Evolutionary conservation across 2,329 filamentous ascomycete species (phyloP).

Genomic region (Neofusicoccum laricinum): DNA sequence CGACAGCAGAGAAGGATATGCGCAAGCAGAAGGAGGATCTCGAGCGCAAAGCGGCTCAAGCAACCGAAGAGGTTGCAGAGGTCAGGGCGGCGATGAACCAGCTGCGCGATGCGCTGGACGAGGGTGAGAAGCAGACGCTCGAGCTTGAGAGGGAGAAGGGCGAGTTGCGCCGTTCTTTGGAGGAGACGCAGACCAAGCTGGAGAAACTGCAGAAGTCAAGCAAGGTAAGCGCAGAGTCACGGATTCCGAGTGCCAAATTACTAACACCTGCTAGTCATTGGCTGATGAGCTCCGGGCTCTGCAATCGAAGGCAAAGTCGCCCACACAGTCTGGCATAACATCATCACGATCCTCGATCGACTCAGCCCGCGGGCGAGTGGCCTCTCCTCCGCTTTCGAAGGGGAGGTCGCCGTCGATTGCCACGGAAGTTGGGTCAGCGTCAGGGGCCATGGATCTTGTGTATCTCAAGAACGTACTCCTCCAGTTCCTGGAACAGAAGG

Average conservation of each 20-base stretch:
- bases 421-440: slow-evolving; percentile 20
- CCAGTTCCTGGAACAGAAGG: slow-evolving; percentile 78
- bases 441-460: slow-evolving; percentile 52
- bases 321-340: slow-evolving; percentile 44
- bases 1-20: slow-evolving; percentile 70
- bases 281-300: slow-evolving; percentile 56
- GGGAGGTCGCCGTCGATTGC: slow-evolving; percentile 29
- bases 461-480: slow-evolving; percentile 80
- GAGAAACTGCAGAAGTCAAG: slow-evolving; percentile 74
- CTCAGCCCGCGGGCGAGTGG: slow-evolving; percentile 44
- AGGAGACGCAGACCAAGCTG: slow-evolving; percentile 72
- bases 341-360: slow-evolving; percentile 61
- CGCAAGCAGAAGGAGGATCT: slow-evolving; percentile 71
- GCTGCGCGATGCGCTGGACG: slow-evolving; percentile 77
- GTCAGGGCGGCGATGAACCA: slow-evolving; percentile 73
- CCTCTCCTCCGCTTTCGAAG: slow-evolving; percentile 45
- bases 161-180: slow-evolving; percentile 71
- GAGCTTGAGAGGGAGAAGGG: slow-evolving; percentile 80
- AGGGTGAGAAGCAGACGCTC: slow-evolving; percentile 77
- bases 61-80: slow-evolving; percentile 71
- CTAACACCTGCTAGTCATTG: slow-evolving; percentile 42
- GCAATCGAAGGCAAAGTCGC: slow-evolving; percentile 36
- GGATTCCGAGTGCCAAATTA: not conserved
- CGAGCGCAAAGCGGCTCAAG: slow-evolving; percentile 66
- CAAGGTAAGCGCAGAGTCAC: slow-evolving; percentile 39